Conservation (phyloP, 164 flowering plant genomes). For the Macadamia tetraphylla region DNA sequence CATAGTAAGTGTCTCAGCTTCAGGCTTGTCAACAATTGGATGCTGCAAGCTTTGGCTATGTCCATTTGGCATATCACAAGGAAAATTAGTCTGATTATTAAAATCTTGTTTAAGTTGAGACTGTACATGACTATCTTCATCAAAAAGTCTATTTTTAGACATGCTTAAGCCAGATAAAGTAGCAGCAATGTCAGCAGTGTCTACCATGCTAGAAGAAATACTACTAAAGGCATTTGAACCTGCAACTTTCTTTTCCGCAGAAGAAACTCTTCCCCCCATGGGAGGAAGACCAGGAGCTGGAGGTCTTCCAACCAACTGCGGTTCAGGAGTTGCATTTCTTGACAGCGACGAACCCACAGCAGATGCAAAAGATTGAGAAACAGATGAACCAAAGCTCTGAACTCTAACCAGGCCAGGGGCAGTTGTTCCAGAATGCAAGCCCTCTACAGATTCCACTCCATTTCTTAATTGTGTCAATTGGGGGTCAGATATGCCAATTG, state of each 20-base stretch:
- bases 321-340: conserved; percentile 61
- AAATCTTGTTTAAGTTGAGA: conserved; percentile 31
- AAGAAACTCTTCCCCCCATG: conserved; percentile 37
- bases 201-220: conserved; percentile 30
- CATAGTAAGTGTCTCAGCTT: conserved; percentile 22
- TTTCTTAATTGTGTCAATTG: conserved; percentile 22
- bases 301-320: conserved; percentile 41
- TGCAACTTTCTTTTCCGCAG: conserved; percentile 28
- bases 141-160: conserved; percentile 30
- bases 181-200: conserved; percentile 41
- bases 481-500: conserved; percentile 21
- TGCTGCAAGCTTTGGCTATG: conserved; percentile 34
- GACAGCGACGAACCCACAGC: conserved; percentile 49
- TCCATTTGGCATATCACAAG: conserved; percentile 33
- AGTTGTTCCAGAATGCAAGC: conserved; percentile 29
- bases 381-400: conserved; percentile 31
- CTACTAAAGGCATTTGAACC: conserved; percentile 33
- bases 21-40: conserved; percentile 31
- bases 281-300: conserved; percentile 44
- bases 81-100: conserved; percentile 27
- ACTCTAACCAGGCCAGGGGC: conserved; percentile 32
- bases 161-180: conserved; percentile 44
- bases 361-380: conserved; percentile 44
- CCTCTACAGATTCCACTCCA: conserved; percentile 31
- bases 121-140: conserved; percentile 27